These are phyloP conservation scores for Coriolopsis trogii DNA, from an alignment of 1,284 basidiomycete genomes.

Conservation along the genomic window DNA sequence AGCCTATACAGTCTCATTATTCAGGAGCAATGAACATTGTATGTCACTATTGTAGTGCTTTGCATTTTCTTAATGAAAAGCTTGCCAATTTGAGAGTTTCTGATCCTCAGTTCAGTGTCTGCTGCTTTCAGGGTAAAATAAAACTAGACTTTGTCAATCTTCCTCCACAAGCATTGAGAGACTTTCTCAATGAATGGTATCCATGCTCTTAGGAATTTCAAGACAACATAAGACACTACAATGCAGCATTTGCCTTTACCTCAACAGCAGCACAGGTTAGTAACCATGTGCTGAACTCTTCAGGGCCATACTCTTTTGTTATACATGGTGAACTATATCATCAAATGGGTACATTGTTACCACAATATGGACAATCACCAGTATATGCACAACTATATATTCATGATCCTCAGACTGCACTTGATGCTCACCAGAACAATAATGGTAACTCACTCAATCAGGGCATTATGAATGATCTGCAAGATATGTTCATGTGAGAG, in stretches of 20 bases:
- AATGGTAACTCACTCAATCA: constrained; percentile 10
- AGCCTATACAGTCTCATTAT: background rate
- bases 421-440: constrained; percentile 6
- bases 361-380: background rate
- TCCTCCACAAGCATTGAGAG: background rate
- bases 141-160: background rate
- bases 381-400: constrained; percentile 32
- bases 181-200: constrained; percentile 17
- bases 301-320: constrained; percentile 30
- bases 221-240: constrained; percentile 35
- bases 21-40: constrained; percentile 1
- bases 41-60: background rate
- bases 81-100: background rate
- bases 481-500: background rate
- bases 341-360: background rate
- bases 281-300: constrained; percentile 10
- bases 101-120: background rate
- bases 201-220: constrained; percentile 25
- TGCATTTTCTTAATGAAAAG: background rate
- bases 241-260: constrained; percentile 35
- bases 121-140: constrained; percentile 1
- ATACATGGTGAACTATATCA: constrained; percentile 23
- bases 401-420: constrained; percentile 24
- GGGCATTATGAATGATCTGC: constrained; percentile 21
- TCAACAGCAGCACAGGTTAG: constrained; percentile 30